Base-by-base conservation (phyloP, 768 basidiomycete genomes). In the Trametes cubensis region DNA sequence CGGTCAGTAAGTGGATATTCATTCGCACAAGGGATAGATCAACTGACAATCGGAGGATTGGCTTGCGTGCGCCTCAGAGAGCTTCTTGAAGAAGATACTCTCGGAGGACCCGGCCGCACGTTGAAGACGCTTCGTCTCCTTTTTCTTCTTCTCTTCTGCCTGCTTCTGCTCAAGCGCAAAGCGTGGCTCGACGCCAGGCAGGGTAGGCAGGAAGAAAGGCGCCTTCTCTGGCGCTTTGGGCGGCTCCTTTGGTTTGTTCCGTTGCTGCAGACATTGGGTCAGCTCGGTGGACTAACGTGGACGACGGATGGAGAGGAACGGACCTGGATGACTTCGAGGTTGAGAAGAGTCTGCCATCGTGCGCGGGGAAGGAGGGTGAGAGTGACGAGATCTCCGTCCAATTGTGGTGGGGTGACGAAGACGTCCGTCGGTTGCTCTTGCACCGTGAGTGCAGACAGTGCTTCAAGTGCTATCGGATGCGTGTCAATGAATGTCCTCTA, bases 271-370 rank as follows among this genome's bases (percentile, higher is more conserved):
- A n/a, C 20, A 23, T 39, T 4, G 34, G 2, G 30, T 26, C 6
- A 11, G 25, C 28, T 44, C 18, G 41, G 18, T 26, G 23, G 34
- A 38, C 26, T 4, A 18, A 13, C 4, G 20, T 6, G 14, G 18
- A 8, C 3, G 15, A 39, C 20, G 23, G 30, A 28, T 15, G 15
- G 5, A 3, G 50, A n/a, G 50, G 11, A 4, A 74, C 82, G 41
- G 66, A 91, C 93, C 73, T 92, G 88, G 63, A 98, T 98, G 30
- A 94, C 88, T 67, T 98, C 97, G 18, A 99, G 80, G 70, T 97
- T 97, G 60, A 99, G 81, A n/a, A 99, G 77, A 0, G 97, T 95
- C 75, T 97, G 94, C 97, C 97, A 99, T 68, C 91, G 82, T 15
- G 94, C 87, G 41, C 95, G 87, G 17, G 97, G 97, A 42, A 98